Base-by-base conservation (phyloP, 352 stramenopile species). In the Phytophthora multivora region DNA sequence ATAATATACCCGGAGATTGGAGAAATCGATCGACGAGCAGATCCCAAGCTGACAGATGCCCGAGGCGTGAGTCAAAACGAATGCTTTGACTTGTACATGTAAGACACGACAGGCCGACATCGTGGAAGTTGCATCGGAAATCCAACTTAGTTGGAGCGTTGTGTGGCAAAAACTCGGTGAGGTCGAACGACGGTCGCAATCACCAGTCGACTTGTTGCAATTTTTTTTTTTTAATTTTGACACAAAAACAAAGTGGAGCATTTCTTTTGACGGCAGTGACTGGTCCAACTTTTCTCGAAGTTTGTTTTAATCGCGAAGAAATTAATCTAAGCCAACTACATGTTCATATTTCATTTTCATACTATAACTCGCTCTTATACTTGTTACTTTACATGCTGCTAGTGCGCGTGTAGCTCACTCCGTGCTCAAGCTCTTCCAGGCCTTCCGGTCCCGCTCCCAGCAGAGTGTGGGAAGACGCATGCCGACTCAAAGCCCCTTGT, bases 331-430 rank as follows among this genome's bases (percentile, higher is more conserved):
- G 11, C 33, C 12, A 39, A 39, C 33, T 39, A 13, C 40, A 28
- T 30, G 9, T 33, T 47, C 19, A 8, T 26, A 40, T 16, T 52
- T 31, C 18, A 1, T n/a, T 30, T 50, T 59, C 36, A 48, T 66
- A 59, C 18, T 59, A 49, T 35, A 42, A 36, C 35, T 25, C 18
- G 19, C 51, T 43, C 1, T 57, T 42, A 26, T 64, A 58, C 42
- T 62, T 58, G 49, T 10, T 69, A 67, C 11, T 68, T 64, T 71
- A 75, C 61, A 71, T 45, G 16, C 56, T 71, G 38, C 45, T 68
- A 28, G 39, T 68, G 18, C 46, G 51, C 10, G 48, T 54, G 35
- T 40, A 51, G 43, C 16, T 63, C 28, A 41, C 28, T 15, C 18
- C 45, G 3, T 58, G 26, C 8, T 33, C 35, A 40, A 19, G 19